A percentile compares a stretch with the other conserved stretches of the same genome.
Evolutionary conservation across 1,284 basidiomycete species (phyloP).

Genomic region (Microbotryomycetes sp.): DNA sequence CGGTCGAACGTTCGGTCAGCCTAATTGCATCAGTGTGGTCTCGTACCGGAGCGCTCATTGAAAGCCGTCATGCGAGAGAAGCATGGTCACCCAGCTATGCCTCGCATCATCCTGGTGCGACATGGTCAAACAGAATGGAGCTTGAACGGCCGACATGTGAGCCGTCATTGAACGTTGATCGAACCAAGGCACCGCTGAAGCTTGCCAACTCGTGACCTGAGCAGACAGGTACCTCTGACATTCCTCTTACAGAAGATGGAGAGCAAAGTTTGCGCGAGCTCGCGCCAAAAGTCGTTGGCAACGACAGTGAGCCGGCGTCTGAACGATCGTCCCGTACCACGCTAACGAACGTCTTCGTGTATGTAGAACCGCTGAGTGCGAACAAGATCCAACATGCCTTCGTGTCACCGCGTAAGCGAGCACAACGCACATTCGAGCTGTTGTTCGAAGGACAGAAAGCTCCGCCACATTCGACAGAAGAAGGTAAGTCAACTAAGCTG

Average conservation of each 20-base stretch:
- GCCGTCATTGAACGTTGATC: slow-evolving; percentile 34
- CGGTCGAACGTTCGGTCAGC: too few species aligned
- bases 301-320: slow-evolving; percentile 56
- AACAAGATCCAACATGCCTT: slow-evolving; percentile 66
- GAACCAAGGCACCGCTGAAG: neutral
- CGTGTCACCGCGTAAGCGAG: slow-evolving; percentile 76
- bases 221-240: slow-evolving; percentile 80
- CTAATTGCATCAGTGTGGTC: too few species aligned
- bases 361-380: slow-evolving; percentile 68
- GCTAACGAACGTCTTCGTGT: neutral
- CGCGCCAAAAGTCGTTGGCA: slow-evolving; percentile 62
- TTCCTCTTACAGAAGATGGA: slow-evolving; percentile 77
- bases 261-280: slow-evolving; percentile 63
- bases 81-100: slow-evolving; percentile 49
- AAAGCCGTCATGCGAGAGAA: neutral
- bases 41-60: neutral
- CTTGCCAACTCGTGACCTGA: neutral
- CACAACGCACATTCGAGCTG: slow-evolving; percentile 76
- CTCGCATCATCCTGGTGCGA: slow-evolving; percentile 66
- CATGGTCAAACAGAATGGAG: slow-evolving; percentile 94
- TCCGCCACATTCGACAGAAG: slow-evolving; percentile 50
- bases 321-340: neutral
- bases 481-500: slow-evolving; percentile 49
- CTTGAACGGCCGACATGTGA: slow-evolving; percentile 54
- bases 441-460: slow-evolving; percentile 57